Evolutionary conservation across 2,329 filamentous ascomycete genomes (phyloP), one percentile per base, ranked within the genome.

Genomic region (Fusarium oligoseptatum): DNA sequence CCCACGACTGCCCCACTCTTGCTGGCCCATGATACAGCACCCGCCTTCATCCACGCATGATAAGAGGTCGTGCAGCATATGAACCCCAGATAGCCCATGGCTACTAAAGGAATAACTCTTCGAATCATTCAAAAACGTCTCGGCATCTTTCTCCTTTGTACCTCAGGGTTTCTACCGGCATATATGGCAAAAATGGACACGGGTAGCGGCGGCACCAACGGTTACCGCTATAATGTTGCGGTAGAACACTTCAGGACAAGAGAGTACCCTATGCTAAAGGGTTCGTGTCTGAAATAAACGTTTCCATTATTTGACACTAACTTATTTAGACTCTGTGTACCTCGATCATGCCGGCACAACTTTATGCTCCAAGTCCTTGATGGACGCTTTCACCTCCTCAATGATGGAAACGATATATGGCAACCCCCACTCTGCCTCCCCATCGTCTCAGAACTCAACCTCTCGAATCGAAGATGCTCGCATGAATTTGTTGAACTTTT

Each of bases 271-370:
- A 93, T 93, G 91, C 85, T 94, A 50, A 85, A 89, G 84, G 91
- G 92, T 92, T 80, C 66, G 79, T 69, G 14, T 29, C 15, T 36
- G 20, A 24, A 45, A 22, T 11, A 37, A 12, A n/a, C 17, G 5
- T n/a, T 32, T 37, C 29, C 27, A 12, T 45, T 63, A 41, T 43
- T 27, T n/a, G 14, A 15, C 7, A 32, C n/a, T 74, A 14, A 74
- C 43, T n/a, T 50, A 10, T 22, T 3, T 64, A 96, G 94, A 89
- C 62, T 91, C 90, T 11, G 87, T 92, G 56, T 98, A 98, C 82
- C 92, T 98, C 66, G 96, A 98, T 78, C 95, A 98, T 92, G 95
- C 95, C 0, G 96, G 95, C n/a, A 94, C 94, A n/a, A 96, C 95
- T 0, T 86, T 93, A 1, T 94, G 93, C 80, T 87, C 95, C 48